Evolutionary conservation across 768 basidiomycete genomes (phyloP), one percentile per base, ranked within the genome.

Genomic region (Lepiota subincarnata): DNA sequence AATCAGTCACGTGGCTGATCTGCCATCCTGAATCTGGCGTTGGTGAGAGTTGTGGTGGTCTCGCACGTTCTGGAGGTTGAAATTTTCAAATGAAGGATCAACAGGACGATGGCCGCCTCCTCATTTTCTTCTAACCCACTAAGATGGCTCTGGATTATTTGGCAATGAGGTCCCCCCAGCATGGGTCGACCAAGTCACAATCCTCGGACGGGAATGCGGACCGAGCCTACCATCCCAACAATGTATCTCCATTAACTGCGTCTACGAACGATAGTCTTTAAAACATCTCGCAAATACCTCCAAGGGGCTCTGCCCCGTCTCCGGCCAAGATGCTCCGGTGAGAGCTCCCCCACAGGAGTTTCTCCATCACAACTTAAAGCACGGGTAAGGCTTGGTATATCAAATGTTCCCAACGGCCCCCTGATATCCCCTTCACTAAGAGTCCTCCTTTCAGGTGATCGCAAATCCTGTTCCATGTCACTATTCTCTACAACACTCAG

Each of bases 341-440:
- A 11, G 3, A 8, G 31, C 31, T 11, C 31, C 41, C 34, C 12
- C 18, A 16, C 24, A n/a, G 44, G 7, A 24, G 20, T 18, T 16
- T 14, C 8, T 7, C 13, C 36, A 31, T 31, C 31, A 7, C 7
- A 1, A 8, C 7, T 31, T 8, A 11, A 11, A 40, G 31, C 10
- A 44, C 26, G 24, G 12, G n/a, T 12, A 24, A 26, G 22, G 6
- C 35, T 20, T 19, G 38, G 18, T 35, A 19, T 12, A 43, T 12
- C 36, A 20, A 31, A 14, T 6, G 34, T 28, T 8, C 36, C 38
- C 19, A 35, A 38, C 22, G 18, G 19, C 52, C 58, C 59, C 57
- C 62, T 60, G 18, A 70, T 57, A 61, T 76, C 74, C 1, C 79
- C 76, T 57, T 82, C 81, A 60, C 82, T 83, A 48, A 80, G 74